Percentiles rank a stretch among this genome's conserved stretches.
These are phyloP conservation scores for Vitis riparia DNA, from an alignment of 164 flowering plant genomes.

Conservation along the genomic window DNA sequence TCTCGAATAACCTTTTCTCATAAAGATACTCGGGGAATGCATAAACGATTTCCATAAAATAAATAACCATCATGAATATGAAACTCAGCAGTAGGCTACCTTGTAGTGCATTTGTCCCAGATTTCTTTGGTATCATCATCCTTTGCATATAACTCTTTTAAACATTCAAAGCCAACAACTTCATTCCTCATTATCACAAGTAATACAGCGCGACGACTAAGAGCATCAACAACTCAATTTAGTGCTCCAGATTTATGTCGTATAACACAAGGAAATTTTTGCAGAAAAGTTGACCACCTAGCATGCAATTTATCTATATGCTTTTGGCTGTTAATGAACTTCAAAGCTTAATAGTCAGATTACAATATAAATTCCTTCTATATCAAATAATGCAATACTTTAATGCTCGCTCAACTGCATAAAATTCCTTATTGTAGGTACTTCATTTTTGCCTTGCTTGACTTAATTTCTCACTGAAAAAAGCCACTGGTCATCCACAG, in stretches of 20 bases:
- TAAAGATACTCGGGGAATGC: constrained; percentile 9
- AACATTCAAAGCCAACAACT: constrained; percentile 12
- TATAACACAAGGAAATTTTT: neutral
- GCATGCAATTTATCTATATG: neutral
- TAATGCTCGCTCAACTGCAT: too few relatives aligned
- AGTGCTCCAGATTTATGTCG: neutral
- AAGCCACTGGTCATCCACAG: too few relatives aligned
- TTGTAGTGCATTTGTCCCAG: constrained; percentile 7
- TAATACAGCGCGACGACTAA: neutral
- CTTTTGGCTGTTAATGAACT: constrained; percentile 2
- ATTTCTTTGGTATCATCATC: constrained; percentile 8
- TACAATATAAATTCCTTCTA: neutral
- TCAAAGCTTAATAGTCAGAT: constrained; percentile 4
- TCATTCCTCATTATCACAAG: neutral
- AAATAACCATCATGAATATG: constrained; percentile 11
- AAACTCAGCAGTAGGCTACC: neutral
- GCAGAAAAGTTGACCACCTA: constrained; percentile 1
- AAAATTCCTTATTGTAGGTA: too few relatives aligned
- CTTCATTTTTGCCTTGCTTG: too few relatives aligned
- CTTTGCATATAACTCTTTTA: constrained; percentile 6
- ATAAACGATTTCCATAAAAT: constrained; percentile 8
- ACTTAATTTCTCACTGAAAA: too few relatives aligned
- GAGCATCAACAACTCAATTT: neutral
- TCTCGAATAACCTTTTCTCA: constrained; percentile 9
- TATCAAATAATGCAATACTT: too few relatives aligned